These are phyloP conservation scores for Crucihimalaya himalaica DNA, from an alignment of 345 rosid genomes.

Conservation along the genomic window DNA sequence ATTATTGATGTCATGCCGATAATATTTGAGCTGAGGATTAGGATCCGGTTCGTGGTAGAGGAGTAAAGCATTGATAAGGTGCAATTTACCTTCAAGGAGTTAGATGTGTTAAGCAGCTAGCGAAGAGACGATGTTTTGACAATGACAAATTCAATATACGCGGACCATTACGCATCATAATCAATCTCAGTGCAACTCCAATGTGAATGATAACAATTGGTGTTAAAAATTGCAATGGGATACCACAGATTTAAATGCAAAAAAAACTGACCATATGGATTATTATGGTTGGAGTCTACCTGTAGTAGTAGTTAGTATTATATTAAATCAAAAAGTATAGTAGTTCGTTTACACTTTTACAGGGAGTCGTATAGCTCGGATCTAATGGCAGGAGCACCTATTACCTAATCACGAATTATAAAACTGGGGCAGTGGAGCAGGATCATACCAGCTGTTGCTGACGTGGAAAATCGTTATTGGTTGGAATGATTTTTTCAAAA, in stretches of 20 bases:
- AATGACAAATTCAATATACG: not conserved
- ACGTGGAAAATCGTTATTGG: constrained; percentile 42
- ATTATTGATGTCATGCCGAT: no score
- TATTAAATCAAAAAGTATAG: not conserved
- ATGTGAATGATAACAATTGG: not conserved
- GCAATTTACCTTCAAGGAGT: not conserved
- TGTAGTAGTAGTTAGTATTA: not conserved
- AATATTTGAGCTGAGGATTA: not conserved
- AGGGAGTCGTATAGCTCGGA: constrained; percentile 4
- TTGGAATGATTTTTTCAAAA: not conserved
- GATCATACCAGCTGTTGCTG: constrained; percentile 36
- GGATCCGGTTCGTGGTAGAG: not conserved
- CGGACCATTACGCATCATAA: not conserved
- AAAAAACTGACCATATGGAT: not conserved
- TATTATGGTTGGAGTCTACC: no score
- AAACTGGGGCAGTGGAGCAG: constrained; percentile 25
- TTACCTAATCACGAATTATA: constrained; percentile 31
- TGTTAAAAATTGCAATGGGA: not conserved
- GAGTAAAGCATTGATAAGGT: not conserved
- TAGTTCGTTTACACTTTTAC: constrained; percentile 11
- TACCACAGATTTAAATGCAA: not conserved
- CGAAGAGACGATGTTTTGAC: not conserved
- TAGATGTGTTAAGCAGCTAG: not conserved
- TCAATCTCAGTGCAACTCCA: not conserved
- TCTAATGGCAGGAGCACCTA: not conserved